Conservation (phyloP, 495 filamentous ascomycete genomes). For the Lophium mytilinum region DNA sequence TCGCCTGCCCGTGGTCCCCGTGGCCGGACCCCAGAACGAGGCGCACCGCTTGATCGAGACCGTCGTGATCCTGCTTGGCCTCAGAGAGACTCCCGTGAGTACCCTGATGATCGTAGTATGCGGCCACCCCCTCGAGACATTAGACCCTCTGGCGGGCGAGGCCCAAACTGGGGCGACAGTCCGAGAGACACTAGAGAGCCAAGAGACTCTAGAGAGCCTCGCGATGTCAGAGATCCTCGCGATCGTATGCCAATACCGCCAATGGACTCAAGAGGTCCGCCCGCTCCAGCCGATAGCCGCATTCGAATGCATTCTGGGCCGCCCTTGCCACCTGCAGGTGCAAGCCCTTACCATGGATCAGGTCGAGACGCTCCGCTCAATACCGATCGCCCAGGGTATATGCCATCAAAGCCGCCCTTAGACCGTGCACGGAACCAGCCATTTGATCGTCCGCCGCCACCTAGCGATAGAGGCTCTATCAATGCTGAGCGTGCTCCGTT, state of each 20-base stretch:
- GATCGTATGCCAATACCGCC: constrained; percentile 6
- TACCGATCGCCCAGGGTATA: constrained; percentile 1
- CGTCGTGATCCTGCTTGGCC: constrained; percentile 17
- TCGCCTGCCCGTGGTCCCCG: constrained; percentile 27
- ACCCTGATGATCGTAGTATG: constrained; percentile 23
- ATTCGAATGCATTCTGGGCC: constrained; percentile 10
- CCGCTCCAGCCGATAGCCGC: constrained; percentile 5
- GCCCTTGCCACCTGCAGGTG: not conserved
- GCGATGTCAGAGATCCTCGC: constrained; percentile 1
- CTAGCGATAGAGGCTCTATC: constrained; percentile 31
- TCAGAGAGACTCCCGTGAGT: constrained; percentile 13
- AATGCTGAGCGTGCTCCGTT: constrained; percentile 53
- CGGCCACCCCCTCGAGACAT: constrained; percentile 18
- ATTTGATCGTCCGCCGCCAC: constrained; percentile 7
- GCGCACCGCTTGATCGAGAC: constrained; percentile 8
- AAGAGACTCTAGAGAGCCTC: constrained; percentile 9
- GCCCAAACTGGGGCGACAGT: constrained; percentile 6
- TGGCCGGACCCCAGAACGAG: constrained; percentile 23
- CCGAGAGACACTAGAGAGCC: constrained; percentile 10
- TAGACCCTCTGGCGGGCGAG: constrained; percentile 7
- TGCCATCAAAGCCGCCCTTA: not conserved
- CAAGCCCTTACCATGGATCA: not conserved
- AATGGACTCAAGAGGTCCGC: constrained; percentile 4
- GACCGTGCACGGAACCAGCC: constrained; percentile 3
- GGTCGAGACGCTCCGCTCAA: constrained; percentile 11